phyloP scores from a whole-genome alignment of 176 grass and related monocot genomes.

The Musa acuminata region DNA sequence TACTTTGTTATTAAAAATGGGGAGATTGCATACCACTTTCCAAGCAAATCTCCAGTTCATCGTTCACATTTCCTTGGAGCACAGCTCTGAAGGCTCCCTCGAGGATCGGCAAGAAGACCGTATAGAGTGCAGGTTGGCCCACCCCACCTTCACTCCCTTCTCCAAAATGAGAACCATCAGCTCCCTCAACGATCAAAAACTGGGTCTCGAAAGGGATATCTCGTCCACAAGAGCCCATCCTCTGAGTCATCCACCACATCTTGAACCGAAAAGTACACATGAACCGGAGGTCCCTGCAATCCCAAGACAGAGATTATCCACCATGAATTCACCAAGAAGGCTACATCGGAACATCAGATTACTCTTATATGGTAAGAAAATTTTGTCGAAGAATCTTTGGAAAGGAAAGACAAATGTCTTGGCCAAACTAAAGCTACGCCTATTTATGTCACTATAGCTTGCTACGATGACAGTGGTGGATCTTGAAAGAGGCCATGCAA shows the following conservation, averaged over 20 bases:
- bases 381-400: background rate
- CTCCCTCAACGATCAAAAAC: conserved; percentile 55
- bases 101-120: conserved; percentile 57
- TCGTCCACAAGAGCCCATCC: conserved; percentile 51
- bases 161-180: background rate
- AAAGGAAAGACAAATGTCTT: background rate
- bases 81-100: conserved; percentile 67
- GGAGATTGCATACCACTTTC: conserved; percentile 44
- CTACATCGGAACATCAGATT: too few relatives aligned
- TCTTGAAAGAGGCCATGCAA: too few relatives aligned
- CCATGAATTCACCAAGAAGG: background rate
- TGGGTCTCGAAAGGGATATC: conserved; percentile 71
- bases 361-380: too few relatives aligned
- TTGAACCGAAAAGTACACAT: conserved; percentile 90
- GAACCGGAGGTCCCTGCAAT: conserved; percentile 44
- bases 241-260: conserved; percentile 93
- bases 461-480: too few relatives aligned
- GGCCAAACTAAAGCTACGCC: too few relatives aligned
- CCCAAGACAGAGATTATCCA: background rate
- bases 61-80: conserved; percentile 59
- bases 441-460: too few relatives aligned
- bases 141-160: conserved; percentile 11
- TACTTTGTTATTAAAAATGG: background rate
- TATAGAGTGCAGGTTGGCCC: conserved; percentile 39
- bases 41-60: conserved; percentile 75